Evolutionary conservation across 345 rosid genomes (phyloP), one percentile per base, ranked within the genome.

Genomic region (Rhodamnia argentea): DNA sequence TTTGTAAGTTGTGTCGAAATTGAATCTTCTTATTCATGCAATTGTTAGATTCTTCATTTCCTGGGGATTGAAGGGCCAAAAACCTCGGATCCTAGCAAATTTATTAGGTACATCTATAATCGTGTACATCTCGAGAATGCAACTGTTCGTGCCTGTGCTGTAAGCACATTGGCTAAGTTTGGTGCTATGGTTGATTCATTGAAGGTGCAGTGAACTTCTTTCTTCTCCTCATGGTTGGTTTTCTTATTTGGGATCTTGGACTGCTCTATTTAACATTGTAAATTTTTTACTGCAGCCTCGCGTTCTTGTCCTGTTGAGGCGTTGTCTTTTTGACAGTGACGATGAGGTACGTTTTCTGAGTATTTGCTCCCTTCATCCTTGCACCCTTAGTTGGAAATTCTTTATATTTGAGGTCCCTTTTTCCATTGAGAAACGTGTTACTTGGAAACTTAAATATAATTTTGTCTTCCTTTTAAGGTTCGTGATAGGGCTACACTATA

Each of bases 61-160:
- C 95, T 97, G 89, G 99, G 99, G 84, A 92, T 88, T 85, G 99
- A 97, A 90, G 99, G 99, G 44, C 99, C 99, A 54, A 96, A 94
- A 91, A 94, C 99, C 86, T 89, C 97, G 40, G 99, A 97, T 89
- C 98, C 99, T 9, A 92, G 96, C 93, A 97, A 97, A 90, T 97
- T 94, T 86, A 97, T 97, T 86, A 93, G 99, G 55, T 97, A 97
- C 91, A 94, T 97, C 52, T 96, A 97, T 90, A 97, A 97, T 62
- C 99, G 99, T 85, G 98, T 97, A 59, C 99, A 97, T 91, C 98
- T 97, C 74, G 99, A 97, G 90, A 97, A 97, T 90, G 98, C 99
- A 52, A 97, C 99, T 86, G 99, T 96, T 82, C 95, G 99, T n/a
- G 99, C 99, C 55, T 93, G 96, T 89, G 99, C 99, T 89, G 99